A percentile compares a stretch with the other conserved stretches of the same genome.
Evolutionary conservation across 2,329 filamentous ascomycete species (phyloP).

Genomic region (Fusarium sp.): DNA sequence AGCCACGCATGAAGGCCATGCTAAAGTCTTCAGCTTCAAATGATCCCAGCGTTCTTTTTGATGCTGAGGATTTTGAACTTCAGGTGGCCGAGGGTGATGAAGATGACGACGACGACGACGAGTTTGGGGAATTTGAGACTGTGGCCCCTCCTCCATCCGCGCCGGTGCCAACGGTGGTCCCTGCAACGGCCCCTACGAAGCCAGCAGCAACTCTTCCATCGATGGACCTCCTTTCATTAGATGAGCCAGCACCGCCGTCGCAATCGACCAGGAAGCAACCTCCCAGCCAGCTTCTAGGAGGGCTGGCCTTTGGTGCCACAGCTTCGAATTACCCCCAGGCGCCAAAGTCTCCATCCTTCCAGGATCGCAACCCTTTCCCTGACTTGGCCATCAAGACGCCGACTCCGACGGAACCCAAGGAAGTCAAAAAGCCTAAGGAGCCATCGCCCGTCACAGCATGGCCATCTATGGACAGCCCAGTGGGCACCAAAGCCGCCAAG

Average conservation of each 20-base stretch:
- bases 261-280: constrained; percentile 38
- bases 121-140: constrained; percentile 67
- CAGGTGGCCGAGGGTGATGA: constrained; percentile 53
- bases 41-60: constrained; percentile 69
- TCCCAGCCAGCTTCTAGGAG: constrained; percentile 45
- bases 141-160: constrained; percentile 40
- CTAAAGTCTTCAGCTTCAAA: constrained; percentile 37
- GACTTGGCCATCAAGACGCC: constrained; percentile 58
- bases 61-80: constrained; percentile 64
- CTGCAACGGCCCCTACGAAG: constrained; percentile 29
- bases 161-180: background rate
- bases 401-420: constrained; percentile 46
- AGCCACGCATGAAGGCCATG: constrained; percentile 36
- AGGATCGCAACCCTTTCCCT: constrained; percentile 61
- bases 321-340: constrained; percentile 53
- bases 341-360: constrained; percentile 61
- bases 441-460: constrained; percentile 56
- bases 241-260: constrained; percentile 43
- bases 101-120: constrained; percentile 55
- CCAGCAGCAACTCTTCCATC: constrained; percentile 40
- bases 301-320: constrained; percentile 44
- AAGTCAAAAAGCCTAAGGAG: constrained; percentile 48
- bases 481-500: constrained; percentile 15
- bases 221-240: constrained; percentile 54
- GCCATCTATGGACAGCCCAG: constrained; percentile 49